Conservation (phyloP, 2,329 filamentous ascomycete genomes). For the Claviceps humidiphila region DNA sequence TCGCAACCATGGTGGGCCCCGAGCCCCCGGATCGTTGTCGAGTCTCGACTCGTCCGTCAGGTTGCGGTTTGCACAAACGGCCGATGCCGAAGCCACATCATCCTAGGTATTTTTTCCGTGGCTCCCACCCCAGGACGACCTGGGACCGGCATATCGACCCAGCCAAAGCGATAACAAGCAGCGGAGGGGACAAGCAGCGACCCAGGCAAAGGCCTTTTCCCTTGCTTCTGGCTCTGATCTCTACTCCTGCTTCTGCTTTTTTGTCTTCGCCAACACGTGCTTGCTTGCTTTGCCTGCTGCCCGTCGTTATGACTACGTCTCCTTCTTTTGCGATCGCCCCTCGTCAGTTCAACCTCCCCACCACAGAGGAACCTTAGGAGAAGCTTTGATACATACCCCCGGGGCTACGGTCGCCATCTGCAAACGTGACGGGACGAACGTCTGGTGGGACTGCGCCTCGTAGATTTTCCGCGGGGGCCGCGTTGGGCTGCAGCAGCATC, state of each 20-base stretch:
- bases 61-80: too few relatives aligned
- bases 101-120: too few relatives aligned
- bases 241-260: not conserved
- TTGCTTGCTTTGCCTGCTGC: not conserved
- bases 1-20: too few relatives aligned
- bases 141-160: too few relatives aligned
- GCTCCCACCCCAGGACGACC: too few relatives aligned
- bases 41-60: too few relatives aligned
- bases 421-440: not conserved
- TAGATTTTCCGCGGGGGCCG: not conserved
- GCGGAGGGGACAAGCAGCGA: too few relatives aligned
- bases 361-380: not conserved
- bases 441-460: not conserved
- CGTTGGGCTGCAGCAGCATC: conserved; percentile 2
- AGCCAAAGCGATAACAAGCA: too few relatives aligned
- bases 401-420: not conserved
- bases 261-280: not conserved
- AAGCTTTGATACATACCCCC: not conserved
- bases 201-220: too few relatives aligned
- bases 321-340: not conserved
- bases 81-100: too few relatives aligned
- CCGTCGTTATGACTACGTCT: conserved; percentile 1
- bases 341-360: not conserved
- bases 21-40: too few relatives aligned
- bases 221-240: too few relatives aligned